phyloP scores from a whole-genome alignment of 148 eudicot genomes.

The Amaranthus palmeri region DNA sequence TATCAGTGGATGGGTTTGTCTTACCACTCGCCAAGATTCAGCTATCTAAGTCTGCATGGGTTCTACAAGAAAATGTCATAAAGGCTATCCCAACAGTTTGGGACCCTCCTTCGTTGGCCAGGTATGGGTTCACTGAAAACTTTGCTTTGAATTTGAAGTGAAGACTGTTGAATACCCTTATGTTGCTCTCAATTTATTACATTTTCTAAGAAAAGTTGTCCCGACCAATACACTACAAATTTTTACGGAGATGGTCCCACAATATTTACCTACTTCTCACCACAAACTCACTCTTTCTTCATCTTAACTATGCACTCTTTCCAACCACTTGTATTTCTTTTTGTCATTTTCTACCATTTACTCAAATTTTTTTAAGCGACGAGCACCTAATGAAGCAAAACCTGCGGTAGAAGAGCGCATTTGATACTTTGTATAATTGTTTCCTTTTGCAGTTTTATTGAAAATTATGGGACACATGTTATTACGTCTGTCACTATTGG shows the following conservation, averaged over 20 bases:
- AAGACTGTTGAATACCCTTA: background rate
- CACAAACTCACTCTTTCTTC: too few species aligned
- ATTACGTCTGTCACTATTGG: slow-evolving; percentile 87
- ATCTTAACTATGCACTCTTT: too few species aligned
- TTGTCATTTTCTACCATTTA: too few species aligned
- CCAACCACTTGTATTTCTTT: too few species aligned
- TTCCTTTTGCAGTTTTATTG: slow-evolving; percentile 56
- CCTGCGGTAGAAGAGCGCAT: background rate
- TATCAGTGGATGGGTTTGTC: slow-evolving; percentile 60
- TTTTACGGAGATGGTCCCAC: too few species aligned
- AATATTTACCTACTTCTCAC: too few species aligned
- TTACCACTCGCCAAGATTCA: slow-evolving; percentile 68
- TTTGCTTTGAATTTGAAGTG: background rate
- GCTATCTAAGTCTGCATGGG: slow-evolving; percentile 40
- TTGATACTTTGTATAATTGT: background rate
- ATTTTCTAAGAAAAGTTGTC: too few species aligned
- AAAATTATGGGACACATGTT: slow-evolving; percentile 84
- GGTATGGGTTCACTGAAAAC: slow-evolving; percentile 36
- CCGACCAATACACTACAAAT: too few species aligned
- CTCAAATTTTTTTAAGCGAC: too few species aligned
- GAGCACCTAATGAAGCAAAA: too few species aligned
- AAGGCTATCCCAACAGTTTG: slow-evolving; percentile 66
- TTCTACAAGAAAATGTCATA: slow-evolving; percentile 59
- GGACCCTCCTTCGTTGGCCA: slow-evolving; percentile 86
- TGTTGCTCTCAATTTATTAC: background rate